Evolutionary conservation across 495 filamentous ascomycete species (phyloP).

Genomic region (Cudoniella acicularis): DNA sequence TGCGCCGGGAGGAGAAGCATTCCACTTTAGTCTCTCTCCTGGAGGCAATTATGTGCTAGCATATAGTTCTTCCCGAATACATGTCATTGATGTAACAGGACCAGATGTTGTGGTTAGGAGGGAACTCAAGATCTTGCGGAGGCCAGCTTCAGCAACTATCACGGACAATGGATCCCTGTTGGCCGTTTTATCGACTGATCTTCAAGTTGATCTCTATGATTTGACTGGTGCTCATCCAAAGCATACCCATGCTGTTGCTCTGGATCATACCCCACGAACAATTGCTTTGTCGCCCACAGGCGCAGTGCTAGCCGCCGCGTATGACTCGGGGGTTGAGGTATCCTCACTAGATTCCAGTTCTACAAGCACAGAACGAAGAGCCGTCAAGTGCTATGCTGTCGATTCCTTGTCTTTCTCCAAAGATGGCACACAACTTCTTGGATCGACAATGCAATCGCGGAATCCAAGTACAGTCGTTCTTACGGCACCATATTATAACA

Average conservation of each 20-base stretch:
- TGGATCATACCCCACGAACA: constrained; percentile 72
- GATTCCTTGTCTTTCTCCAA: constrained; percentile 78
- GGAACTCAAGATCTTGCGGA: constrained; percentile 74
- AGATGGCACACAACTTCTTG: constrained; percentile 81
- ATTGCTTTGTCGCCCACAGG: constrained; percentile 80
- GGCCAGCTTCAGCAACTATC: constrained; percentile 75
- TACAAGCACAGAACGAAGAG: constrained; percentile 63
- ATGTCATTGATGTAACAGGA: constrained; percentile 65
- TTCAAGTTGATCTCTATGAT: constrained; percentile 78
- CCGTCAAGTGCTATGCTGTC: constrained; percentile 76
- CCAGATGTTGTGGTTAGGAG: constrained; percentile 58
- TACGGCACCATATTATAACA: constrained; percentile 75
- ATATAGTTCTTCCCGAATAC: constrained; percentile 82
- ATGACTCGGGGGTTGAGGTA: constrained; percentile 82
- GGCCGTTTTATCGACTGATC: constrained; percentile 75
- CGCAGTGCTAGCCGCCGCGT: constrained; percentile 79
- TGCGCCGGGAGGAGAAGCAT: constrained; percentile 78
- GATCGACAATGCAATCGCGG: constrained; percentile 62
- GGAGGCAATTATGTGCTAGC: constrained; percentile 70
- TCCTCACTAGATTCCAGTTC: constrained; percentile 55
- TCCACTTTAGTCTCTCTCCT: constrained; percentile 77
- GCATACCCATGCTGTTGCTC: constrained; percentile 62
- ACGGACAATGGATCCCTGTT: constrained; percentile 72
- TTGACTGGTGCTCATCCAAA: constrained; percentile 58
- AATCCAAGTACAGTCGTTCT: constrained; percentile 72